phyloP scores from a whole-genome alignment of 164 flowering plant species.

The Umbilicus rupestris region DNA sequence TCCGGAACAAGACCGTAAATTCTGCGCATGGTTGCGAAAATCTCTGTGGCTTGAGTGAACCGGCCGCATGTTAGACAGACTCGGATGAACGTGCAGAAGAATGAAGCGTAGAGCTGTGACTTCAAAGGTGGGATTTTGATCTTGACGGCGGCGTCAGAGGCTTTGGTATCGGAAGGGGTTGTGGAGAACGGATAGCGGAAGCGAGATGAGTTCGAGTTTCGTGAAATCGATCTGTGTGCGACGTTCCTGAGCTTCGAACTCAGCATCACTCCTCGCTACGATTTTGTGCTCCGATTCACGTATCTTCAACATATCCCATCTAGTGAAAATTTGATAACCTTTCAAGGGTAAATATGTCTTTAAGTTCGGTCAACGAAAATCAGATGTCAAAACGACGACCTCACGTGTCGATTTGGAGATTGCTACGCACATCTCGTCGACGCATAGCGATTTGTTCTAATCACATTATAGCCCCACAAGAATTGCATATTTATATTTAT shows the following conservation, averaged over 20 bases:
- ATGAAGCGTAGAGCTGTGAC: constrained; percentile 34
- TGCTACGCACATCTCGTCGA: no score
- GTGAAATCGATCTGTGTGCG: background rate
- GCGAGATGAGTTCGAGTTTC: background rate
- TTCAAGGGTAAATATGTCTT: background rate
- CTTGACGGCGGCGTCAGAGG: background rate
- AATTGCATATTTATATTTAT: no score
- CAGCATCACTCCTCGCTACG: background rate
- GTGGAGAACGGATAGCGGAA: background rate
- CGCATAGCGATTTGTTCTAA: no score
- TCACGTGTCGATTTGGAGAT: no score
- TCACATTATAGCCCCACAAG: no score
- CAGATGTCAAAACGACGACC: no score
- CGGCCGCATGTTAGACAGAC: background rate
- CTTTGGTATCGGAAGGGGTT: background rate
- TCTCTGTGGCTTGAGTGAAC: background rate
- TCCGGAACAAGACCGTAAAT: constrained; percentile 1
- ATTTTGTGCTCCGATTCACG: background rate
- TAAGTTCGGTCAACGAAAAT: background rate
- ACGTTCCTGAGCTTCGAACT: background rate
- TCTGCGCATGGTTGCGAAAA: background rate
- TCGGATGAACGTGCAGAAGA: constrained; percentile 43
- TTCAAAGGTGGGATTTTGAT: constrained; percentile 22
- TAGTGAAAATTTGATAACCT: background rate
- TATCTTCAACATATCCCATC: background rate